Base-by-base conservation (phyloP, 2,329 filamentous ascomycete species). In the Pezicula carpinea region DNA sequence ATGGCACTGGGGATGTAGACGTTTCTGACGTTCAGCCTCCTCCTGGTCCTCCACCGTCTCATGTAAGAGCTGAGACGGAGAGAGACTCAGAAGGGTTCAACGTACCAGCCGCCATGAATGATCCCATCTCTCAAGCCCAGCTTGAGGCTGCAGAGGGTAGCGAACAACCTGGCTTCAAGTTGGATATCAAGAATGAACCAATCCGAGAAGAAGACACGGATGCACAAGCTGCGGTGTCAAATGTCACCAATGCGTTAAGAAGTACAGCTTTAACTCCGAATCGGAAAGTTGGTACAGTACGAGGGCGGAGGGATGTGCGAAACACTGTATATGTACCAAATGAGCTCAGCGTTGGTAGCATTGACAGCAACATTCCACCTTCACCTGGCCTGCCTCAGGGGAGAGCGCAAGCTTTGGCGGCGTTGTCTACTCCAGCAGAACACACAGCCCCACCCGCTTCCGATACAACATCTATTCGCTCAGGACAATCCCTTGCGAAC, bases 381-480 rank as follows among this genome's bases (percentile, higher is more conserved):
- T 62, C 61, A 50, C 67, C 40, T 64, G 71, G 52, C 45, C 55
- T 52, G 63, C 32, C 53, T 11, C 26, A 52, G 23, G 54, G 48
- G n/a, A 69, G 67, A 57, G 65, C 75, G 8, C 70, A 76, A 4
- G 72, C 78, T 3, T 64, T 79, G 34, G 70, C 75, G 33, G 71
- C 76, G 3, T 68, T 85, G 35, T 74, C 82, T 6, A 82, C 89
- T 14, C 83, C 87, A 63, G 70, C 77, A 44, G 74, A 79, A 70
- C 62, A 55, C 36, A 33, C 46, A 42, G 42, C 75, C 26, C 69
- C 75, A 2, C 75, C 68, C 19, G 72, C 75, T 14, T 95, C 90
- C 1, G 93, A 99, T 64, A 90, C 88, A 3, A 89, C 92, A 47
- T 97, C 93, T 1, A 85, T 97, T 50, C 85, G 91, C 41, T 99